Percentiles rank a stretch among this genome's conserved stretches.
phyloP scores from a whole-genome alignment of 1,139 yeast species.

The Candida neerlandica region DNA sequence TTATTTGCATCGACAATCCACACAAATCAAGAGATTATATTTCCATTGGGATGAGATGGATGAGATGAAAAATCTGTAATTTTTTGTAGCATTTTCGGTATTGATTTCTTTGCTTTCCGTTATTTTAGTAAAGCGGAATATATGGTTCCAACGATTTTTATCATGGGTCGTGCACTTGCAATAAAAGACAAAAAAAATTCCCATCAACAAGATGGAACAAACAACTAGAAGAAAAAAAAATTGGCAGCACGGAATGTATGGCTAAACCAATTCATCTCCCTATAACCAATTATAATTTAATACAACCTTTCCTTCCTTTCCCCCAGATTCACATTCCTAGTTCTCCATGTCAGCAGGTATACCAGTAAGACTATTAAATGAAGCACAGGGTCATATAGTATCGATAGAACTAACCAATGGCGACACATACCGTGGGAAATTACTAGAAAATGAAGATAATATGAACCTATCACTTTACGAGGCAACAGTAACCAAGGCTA shows the following conservation, averaged over 20 bases:
- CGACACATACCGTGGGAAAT: slow-evolving; percentile 83
- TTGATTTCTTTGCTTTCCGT: too few species aligned
- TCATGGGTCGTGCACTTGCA: too few species aligned
- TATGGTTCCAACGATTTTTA: too few species aligned
- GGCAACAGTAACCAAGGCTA: slow-evolving; percentile 69
- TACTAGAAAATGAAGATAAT: slow-evolving; percentile 83
- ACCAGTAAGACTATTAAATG: slow-evolving; percentile 85
- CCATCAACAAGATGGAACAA: neutral
- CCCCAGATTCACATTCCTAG: neutral
- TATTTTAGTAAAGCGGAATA: too few species aligned
- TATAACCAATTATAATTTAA: neutral
- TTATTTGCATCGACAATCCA: too few species aligned
- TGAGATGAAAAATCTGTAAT: too few species aligned
- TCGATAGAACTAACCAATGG: slow-evolving; percentile 86
- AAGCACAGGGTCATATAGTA: slow-evolving; percentile 86
- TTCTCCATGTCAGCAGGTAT: slow-evolving; percentile 59
- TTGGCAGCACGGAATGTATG: too few species aligned
- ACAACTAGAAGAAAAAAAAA: neutral
- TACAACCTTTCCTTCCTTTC: neutral
- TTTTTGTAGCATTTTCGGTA: too few species aligned
- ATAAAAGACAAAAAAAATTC: neutral
- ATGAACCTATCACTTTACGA: slow-evolving; percentile 91
- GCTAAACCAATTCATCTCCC: too few species aligned
- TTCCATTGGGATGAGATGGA: too few species aligned
- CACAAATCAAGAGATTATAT: too few species aligned